Conservation (phyloP, 1,284 basidiomycete genomes). For the Ceratobasidium sp. region DNA sequence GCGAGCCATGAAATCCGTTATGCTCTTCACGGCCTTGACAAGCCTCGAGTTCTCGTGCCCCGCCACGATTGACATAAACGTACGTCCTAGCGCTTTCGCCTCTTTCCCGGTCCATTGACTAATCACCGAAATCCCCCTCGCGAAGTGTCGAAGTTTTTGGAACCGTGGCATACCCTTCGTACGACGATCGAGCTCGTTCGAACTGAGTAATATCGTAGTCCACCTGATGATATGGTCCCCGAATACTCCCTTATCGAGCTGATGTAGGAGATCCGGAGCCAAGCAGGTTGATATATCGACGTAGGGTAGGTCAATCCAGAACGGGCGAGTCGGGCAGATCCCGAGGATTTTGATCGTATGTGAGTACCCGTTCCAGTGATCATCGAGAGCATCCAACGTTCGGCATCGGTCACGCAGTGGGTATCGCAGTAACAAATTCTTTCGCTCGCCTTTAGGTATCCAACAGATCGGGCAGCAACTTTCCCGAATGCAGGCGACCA, state of each 20-base stretch:
- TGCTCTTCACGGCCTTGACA: constrained; percentile 48
- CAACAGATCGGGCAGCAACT: constrained; percentile 36
- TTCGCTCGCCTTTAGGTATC: neutral
- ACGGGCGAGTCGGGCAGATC: neutral
- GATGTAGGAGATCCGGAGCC: constrained; percentile 56
- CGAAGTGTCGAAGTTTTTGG: constrained; percentile 30
- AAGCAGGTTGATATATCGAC: constrained; percentile 47
- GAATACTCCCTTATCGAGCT: constrained; percentile 57
- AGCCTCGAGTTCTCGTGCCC: neutral
- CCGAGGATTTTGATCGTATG: neutral
- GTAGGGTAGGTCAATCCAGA: neutral
- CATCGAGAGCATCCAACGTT: neutral
- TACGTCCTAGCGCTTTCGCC: constrained; percentile 40
- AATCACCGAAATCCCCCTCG: constrained; percentile 25
- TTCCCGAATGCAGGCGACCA: constrained; percentile 44
- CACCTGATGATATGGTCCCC: constrained; percentile 53
- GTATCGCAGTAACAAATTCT: neutral
- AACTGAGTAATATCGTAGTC: neutral
- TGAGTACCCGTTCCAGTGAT: constrained; percentile 10
- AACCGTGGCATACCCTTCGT: constrained; percentile 38
- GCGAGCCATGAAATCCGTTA: constrained; percentile 59
- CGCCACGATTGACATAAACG: constrained; percentile 11
- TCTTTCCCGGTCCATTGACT: constrained; percentile 47
- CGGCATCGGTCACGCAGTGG: neutral
- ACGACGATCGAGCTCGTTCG: constrained; percentile 37